These are phyloP conservation scores for Pseudogymnoascus sp. DNA, from an alignment of 2,329 filamentous ascomycete genomes.

Conservation along the genomic window DNA sequence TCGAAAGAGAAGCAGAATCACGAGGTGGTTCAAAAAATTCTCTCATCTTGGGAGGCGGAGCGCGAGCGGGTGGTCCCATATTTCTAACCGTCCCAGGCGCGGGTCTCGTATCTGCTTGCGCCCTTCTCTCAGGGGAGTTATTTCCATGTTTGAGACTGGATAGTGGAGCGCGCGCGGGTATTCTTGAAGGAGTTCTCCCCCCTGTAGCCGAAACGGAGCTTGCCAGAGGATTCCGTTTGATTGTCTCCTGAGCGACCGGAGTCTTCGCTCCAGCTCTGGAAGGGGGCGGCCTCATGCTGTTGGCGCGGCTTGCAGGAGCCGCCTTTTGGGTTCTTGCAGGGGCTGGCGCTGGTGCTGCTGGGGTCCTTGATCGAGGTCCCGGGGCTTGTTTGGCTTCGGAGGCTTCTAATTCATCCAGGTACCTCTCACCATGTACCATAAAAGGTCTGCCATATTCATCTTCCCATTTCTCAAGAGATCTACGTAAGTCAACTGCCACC, in stretches of 20 bases:
- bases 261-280: conserved; percentile 38
- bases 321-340: conserved; percentile 27
- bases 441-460: conserved; percentile 91
- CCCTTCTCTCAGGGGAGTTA: conserved; percentile 70
- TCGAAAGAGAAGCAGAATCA: conserved; percentile 41
- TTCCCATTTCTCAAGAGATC: conserved; percentile 77
- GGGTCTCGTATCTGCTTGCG: conserved; percentile 20
- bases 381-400: conserved; percentile 49
- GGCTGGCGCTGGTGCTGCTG: conserved; percentile 50
- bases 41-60: conserved; percentile 86
- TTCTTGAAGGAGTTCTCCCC: conserved; percentile 53
- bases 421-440: conserved; percentile 83
- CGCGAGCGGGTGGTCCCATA: conserved; percentile 47
- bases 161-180: conserved; percentile 61
- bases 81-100: conserved; percentile 31
- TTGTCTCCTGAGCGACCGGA: conserved; percentile 36
- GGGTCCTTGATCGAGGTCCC: conserved; percentile 66
- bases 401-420: conserved; percentile 73
- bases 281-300: conserved; percentile 25
- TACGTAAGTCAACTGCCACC: conserved; percentile 73
- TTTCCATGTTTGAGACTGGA: conserved; percentile 60
- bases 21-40: conserved; percentile 56
- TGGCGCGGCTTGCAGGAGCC: conserved; percentile 24
- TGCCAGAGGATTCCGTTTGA: conserved; percentile 24
- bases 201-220: conserved; percentile 23